Percentiles rank a stretch among this genome's conserved stretches.
Evolutionary conservation across 306 rosid genomes (phyloP).

Genomic region (Pterocarpus santalinus): DNA sequence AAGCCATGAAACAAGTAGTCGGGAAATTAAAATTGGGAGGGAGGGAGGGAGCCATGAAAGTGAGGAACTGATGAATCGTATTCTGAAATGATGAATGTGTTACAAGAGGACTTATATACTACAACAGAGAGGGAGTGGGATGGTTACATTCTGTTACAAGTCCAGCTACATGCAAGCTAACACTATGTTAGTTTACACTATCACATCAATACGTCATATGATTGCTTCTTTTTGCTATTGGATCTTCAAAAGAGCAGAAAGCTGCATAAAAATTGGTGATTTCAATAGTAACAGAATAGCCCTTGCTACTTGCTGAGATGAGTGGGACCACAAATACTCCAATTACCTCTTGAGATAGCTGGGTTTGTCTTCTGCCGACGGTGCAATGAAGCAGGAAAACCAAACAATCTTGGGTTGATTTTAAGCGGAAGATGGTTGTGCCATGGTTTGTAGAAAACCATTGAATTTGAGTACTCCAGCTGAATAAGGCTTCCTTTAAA

Average conservation of each 20-base stretch:
- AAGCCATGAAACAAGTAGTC: no score
- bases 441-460: neutral
- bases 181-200: no score
- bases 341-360: constrained; percentile 1
- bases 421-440: constrained; percentile 11
- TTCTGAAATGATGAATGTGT: no score
- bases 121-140: no score
- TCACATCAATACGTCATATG: neutral
- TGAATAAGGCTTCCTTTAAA: neutral
- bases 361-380: neutral
- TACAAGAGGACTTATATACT: no score
- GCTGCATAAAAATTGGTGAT: neutral
- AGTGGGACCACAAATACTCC: neutral
- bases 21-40: no score
- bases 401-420: no score
- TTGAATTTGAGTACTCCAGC: neutral
- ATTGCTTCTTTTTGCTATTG: neutral
- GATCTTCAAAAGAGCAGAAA: neutral
- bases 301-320: constrained; percentile 4
- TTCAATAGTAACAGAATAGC: neutral
- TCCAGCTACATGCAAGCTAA: no score
- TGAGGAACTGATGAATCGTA: no score
- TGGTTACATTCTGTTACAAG: no score
- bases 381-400: neutral
- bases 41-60: no score